These are phyloP conservation scores for Colletotrichum sp. DNA, from an alignment of 2,329 filamentous ascomycete species.

Conservation along the genomic window DNA sequence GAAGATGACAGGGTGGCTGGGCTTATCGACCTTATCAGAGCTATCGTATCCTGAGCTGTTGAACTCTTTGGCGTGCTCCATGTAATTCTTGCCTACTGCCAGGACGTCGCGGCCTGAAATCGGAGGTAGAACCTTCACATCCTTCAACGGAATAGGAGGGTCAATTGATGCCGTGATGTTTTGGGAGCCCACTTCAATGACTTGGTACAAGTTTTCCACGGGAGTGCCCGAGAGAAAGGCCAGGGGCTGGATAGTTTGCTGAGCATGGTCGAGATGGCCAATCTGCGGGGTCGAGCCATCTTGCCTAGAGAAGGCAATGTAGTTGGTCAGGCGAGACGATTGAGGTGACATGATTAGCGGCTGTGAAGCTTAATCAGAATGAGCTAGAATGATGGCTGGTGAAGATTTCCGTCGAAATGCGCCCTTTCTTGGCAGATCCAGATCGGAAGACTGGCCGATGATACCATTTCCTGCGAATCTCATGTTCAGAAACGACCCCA, in stretches of 20 bases:
- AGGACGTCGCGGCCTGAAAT: constrained; percentile 56
- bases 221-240: constrained; percentile 51
- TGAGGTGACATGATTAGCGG: background rate
- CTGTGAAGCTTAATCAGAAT: background rate
- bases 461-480: constrained; percentile 15
- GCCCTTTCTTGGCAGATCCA: background rate
- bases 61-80: constrained; percentile 62
- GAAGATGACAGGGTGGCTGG: constrained; percentile 61
- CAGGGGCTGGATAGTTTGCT: constrained; percentile 41
- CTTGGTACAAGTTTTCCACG: constrained; percentile 52
- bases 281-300: background rate
- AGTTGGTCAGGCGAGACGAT: background rate
- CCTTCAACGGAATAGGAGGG: constrained; percentile 32
- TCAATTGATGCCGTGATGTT: constrained; percentile 40
- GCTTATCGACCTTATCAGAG: constrained; percentile 57
- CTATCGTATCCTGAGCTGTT: constrained; percentile 60
- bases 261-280: background rate
- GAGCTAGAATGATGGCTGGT: background rate
- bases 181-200: constrained; percentile 50
- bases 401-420: background rate
- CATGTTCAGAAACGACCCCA: background rate
- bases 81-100: constrained; percentile 62
- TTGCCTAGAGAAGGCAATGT: background rate
- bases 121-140: constrained; percentile 49
- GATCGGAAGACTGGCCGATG: background rate